These are phyloP conservation scores for Fusarium agapanthi DNA, from an alignment of 2,329 filamentous ascomycete genomes.

Conservation along the genomic window DNA sequence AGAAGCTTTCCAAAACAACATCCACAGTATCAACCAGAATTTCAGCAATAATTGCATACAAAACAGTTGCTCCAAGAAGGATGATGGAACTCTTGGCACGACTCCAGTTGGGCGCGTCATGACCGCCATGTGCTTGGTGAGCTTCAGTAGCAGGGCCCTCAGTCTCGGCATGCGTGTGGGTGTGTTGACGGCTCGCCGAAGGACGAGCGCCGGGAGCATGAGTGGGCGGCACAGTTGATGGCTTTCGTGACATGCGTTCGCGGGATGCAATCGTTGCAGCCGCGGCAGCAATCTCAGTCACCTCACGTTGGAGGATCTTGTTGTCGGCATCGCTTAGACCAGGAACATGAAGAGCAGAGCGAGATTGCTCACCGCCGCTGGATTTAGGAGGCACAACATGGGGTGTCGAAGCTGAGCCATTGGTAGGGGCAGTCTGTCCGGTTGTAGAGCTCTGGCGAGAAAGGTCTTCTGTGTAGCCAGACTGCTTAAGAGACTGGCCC, in stretches of 20 bases:
- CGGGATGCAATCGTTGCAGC: conserved; percentile 87
- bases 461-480: conserved; percentile 69
- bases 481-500: conserved; percentile 86
- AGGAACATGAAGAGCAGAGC: conserved; percentile 63
- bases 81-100: conserved; percentile 90
- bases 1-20: conserved; percentile 88
- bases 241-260: conserved; percentile 62
- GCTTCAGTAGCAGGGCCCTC: conserved; percentile 47
- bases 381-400: conserved; percentile 81
- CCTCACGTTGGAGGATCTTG: conserved; percentile 80
- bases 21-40: conserved; percentile 97
- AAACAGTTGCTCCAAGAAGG: conserved; percentile 84
- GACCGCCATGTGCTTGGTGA: conserved; percentile 70
- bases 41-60: conserved; percentile 97
- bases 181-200: conserved; percentile 47
- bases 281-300: conserved; percentile 93
- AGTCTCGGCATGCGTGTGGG: conserved; percentile 32
- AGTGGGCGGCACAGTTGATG: conserved; percentile 44
- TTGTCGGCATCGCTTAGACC: conserved; percentile 86
- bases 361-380: conserved; percentile 48
- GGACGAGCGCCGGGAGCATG: conserved; percentile 31
- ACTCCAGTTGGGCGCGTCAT: conserved; percentile 99
- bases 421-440: conserved; percentile 48
- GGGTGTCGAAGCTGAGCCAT: conserved; percentile 62
- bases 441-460: conserved; percentile 51